These are phyloP conservation scores for Stagonosporopsis tanaceti DNA, from an alignment of 2,329 filamentous ascomycete species.

Conservation along the genomic window DNA sequence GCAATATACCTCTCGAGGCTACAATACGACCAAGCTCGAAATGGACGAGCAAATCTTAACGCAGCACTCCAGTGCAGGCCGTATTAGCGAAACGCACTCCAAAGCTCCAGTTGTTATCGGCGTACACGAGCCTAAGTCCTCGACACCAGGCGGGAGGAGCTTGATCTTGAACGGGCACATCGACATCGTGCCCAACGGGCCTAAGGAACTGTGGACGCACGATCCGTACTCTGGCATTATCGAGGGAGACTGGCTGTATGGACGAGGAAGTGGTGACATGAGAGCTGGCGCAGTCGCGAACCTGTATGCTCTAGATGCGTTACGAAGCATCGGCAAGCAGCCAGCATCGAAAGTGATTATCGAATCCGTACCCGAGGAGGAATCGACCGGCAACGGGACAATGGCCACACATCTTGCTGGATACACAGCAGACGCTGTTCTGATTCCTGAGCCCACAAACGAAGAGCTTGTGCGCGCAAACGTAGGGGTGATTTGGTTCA, in stretches of 20 bases:
- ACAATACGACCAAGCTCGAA: conserved; percentile 21
- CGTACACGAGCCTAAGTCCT: conserved; percentile 18
- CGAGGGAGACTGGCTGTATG: conserved; percentile 33
- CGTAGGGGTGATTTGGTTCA: conserved; percentile 34
- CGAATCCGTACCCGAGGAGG: conserved; percentile 31
- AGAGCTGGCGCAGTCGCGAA: conserved; percentile 29
- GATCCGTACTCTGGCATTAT: conserved; percentile 29
- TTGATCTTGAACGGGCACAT: conserved; percentile 33
- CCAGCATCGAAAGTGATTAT: conserved; percentile 31
- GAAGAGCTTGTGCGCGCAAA: conserved; percentile 33
- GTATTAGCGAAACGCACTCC: conserved; percentile 23
- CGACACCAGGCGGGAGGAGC: conserved; percentile 24
- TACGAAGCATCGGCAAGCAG: conserved; percentile 29
- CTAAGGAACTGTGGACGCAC: conserved; percentile 28
- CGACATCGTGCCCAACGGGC: conserved; percentile 31
- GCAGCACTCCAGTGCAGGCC: conserved; percentile 22
- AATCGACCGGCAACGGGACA: conserved; percentile 32
- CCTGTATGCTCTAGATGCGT: conserved; percentile 29
- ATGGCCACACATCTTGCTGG: conserved; percentile 29
- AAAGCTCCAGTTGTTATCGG: conserved; percentile 24
- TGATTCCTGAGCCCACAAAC: conserved; percentile 29
- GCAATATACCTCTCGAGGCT: conserved; percentile 23
- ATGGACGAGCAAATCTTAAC: conserved; percentile 24
- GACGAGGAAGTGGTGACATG: conserved; percentile 30
- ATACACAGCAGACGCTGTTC: conserved; percentile 28